Base-by-base conservation (phyloP, 2,329 filamentous ascomycete genomes). In the Cytospora paraplurivora region DNA sequence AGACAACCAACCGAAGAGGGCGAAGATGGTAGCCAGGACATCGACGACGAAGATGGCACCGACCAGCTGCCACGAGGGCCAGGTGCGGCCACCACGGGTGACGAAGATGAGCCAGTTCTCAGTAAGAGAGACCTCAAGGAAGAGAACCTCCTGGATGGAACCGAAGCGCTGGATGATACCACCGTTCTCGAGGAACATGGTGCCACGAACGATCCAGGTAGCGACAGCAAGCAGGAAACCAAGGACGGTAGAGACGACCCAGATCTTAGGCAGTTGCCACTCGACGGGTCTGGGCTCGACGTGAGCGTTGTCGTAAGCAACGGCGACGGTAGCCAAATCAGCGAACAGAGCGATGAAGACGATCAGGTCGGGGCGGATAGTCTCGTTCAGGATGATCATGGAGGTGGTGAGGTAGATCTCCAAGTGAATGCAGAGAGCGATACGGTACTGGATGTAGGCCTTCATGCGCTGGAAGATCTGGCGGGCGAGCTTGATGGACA, bases 71-170 rank as follows among this genome's bases (percentile, higher is more conserved):
- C 87, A 90, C 2, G 88, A 90, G 65, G 89, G 89, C 81, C 85
- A 88, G 34, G 89, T 92, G 77, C 87, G 82, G 70, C 85, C 87
- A 73, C 89, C 86, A 71, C 89, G 87, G 49, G 89, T 91, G 72
- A 91, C 88, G 76, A 92, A 91, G 74, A 91, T 92, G 64, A 92
- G 82, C 88, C 89, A 92, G 74, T 91, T 92, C 78, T 92, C 87
- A 17, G 88, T 88, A 41, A 92, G 80, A 7, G 88, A 85, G 70
- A 92, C 87, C 73, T 92, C 82, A 52, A 92, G 83, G 79, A 91
- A 92, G 65, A 92, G 77, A 65, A 92, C 88, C 72, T 89, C 88
- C 78, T 92, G 88, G 68, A 91, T 83, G 71, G 85, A 87, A 74
- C 89, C 89, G 72, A 85, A 92, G 79, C 89, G 88, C 79, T 91